Evolutionary conservation across 164 flowering plant species (phyloP).

Genomic region (Taxillus chinensis): DNA sequence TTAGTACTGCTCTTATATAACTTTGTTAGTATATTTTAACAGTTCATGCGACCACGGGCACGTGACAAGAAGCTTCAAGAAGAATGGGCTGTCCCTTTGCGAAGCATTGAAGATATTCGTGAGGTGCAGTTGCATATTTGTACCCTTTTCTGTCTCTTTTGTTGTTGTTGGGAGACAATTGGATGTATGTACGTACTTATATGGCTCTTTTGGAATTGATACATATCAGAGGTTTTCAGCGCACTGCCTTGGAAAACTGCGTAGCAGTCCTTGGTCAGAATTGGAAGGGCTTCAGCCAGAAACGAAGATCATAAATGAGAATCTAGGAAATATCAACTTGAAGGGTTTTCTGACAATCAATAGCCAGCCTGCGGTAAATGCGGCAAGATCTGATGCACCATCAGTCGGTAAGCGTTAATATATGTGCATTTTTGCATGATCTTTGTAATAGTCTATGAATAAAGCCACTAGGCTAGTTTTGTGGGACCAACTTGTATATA

Average conservation of each 20-base stretch:
- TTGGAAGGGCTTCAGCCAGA: conserved; percentile 94
- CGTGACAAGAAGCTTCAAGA: conserved; percentile 81
- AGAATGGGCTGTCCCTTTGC: conserved; percentile 85
- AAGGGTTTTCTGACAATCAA: conserved; percentile 95
- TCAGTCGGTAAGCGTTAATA: conserved; percentile 56
- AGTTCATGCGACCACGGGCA: conserved; percentile 95
- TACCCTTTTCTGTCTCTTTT: background rate
- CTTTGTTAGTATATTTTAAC: conserved; percentile 2
- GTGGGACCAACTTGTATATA: too few relatives aligned
- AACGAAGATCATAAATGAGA: conserved; percentile 77
- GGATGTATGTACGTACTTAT: background rate
- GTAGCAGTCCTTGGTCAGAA: conserved; percentile 90
- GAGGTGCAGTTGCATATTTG: conserved; percentile 37
- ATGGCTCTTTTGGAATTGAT: background rate
- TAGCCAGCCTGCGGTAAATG: conserved; percentile 97
- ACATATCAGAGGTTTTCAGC: conserved; percentile 51
- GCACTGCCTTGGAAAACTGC: conserved; percentile 70
- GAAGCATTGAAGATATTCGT: conserved; percentile 55
- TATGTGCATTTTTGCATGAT: background rate
- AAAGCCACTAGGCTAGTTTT: background rate
- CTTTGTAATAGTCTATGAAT: background rate
- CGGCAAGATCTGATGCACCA: conserved; percentile 74
- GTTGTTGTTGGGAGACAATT: background rate
- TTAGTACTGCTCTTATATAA: conserved; percentile 2
- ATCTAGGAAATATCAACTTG: conserved; percentile 51